These are phyloP conservation scores for Penicillium antarcticum DNA, from an alignment of 495 filamentous ascomycete species.

Conservation along the genomic window DNA sequence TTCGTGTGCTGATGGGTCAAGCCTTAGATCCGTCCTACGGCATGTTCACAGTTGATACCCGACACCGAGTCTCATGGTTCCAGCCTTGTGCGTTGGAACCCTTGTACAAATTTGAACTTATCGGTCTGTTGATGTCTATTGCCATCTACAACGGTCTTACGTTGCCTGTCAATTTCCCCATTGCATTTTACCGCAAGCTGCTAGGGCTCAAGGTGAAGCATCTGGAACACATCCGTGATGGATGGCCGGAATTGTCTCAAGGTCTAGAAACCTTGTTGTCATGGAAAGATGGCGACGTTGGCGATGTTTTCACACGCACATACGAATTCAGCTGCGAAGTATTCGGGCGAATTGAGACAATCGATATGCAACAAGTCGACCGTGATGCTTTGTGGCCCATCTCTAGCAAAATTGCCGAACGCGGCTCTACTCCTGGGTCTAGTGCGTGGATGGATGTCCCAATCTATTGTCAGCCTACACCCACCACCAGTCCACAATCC, in stretches of 20 bases:
- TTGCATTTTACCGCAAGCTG: constrained; percentile 77
- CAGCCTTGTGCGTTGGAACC: constrained; percentile 75
- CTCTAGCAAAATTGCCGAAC: not conserved
- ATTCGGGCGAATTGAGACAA: constrained; percentile 53
- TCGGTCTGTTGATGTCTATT: constrained; percentile 81
- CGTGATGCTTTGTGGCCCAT: constrained; percentile 39
- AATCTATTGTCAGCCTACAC: constrained; percentile 15
- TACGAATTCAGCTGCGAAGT: constrained; percentile 81
- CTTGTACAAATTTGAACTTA: constrained; percentile 83
- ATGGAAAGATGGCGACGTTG: constrained; percentile 78
- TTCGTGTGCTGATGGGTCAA: constrained; percentile 74
- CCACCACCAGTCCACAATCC: constrained; percentile 20
- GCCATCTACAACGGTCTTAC: constrained; percentile 95
- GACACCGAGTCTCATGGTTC: constrained; percentile 82
- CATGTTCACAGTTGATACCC: constrained; percentile 70
- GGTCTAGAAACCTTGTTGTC: constrained; percentile 67
- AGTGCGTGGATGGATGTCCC: constrained; percentile 26
- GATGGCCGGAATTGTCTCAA: constrained; percentile 76
- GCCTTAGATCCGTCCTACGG: constrained; percentile 73
- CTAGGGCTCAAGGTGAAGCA: constrained; percentile 61
- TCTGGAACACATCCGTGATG: constrained; percentile 74
- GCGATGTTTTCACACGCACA: constrained; percentile 72
- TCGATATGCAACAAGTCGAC: constrained; percentile 52
- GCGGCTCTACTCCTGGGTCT: constrained; percentile 7
- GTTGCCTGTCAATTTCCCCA: constrained; percentile 82